phyloP scores from a whole-genome alignment of 495 filamentous ascomycete species.

The Cryomyces antarcticus region DNA sequence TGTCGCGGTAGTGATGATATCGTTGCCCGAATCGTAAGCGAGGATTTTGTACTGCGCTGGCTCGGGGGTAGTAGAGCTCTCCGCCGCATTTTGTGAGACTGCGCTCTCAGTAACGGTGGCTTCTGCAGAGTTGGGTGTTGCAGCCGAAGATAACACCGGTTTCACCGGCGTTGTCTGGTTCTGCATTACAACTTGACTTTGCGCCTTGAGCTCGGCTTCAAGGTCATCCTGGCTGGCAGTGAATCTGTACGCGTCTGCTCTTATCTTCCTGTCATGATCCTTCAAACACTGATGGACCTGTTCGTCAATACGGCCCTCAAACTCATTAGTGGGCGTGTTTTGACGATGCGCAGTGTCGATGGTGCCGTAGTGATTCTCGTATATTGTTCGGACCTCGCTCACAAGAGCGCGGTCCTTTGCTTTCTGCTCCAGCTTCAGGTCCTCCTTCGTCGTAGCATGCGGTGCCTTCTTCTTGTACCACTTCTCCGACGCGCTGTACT shows the following conservation, averaged over 20 bases:
- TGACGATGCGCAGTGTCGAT: conserved; percentile 24
- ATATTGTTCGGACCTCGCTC: conserved; percentile 23
- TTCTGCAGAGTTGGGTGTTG: no score
- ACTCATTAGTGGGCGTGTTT: neutral
- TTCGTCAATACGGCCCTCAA: neutral
- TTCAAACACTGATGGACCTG: neutral
- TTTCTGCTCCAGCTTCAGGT: conserved; percentile 8
- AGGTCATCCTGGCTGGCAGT: no score
- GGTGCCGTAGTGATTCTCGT: conserved; percentile 25
- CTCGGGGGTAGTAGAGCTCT: neutral
- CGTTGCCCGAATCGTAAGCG: conserved; percentile 46
- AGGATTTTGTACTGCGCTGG: conserved; percentile 47
- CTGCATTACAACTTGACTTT: neutral
- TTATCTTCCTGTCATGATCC: neutral
- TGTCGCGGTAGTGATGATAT: conserved; percentile 37
- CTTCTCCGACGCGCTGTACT: conserved; percentile 11
- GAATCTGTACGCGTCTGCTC: no score
- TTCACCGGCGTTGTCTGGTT: neutral
- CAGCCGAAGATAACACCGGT: no score
- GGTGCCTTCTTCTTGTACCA: conserved; percentile 19
- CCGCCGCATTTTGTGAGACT: no score
- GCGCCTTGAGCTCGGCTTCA: neutral
- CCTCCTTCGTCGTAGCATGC: conserved; percentile 9
- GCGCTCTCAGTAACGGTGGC: no score
- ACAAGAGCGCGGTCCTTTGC: conserved; percentile 17